Conservation (phyloP, 1,139 yeast species). For the Debaryomyces nepalensis region DNA sequence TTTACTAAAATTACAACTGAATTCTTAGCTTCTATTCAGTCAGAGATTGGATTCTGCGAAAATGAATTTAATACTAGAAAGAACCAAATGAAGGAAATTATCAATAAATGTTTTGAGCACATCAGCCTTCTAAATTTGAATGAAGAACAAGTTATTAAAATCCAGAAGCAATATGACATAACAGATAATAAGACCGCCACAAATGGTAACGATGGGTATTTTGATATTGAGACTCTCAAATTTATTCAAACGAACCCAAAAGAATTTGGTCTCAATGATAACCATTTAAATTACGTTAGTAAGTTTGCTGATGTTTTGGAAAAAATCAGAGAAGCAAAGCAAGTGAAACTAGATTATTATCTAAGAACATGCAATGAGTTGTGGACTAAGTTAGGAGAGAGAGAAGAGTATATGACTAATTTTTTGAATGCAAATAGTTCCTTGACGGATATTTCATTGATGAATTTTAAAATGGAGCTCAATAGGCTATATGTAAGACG, state of each 20-base stretch:
- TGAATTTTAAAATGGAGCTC: slow-evolving; percentile 56
- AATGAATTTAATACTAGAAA: slow-evolving; percentile 32
- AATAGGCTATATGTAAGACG: slow-evolving; percentile 63
- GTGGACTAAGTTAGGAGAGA: slow-evolving; percentile 57
- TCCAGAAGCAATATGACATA: slow-evolving; percentile 36
- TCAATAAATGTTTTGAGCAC: slow-evolving; percentile 32
- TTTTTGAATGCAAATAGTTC: slow-evolving; percentile 44
- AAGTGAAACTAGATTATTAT: slow-evolving; percentile 38
- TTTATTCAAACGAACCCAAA: slow-evolving; percentile 43
- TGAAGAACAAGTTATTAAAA: slow-evolving; percentile 38
- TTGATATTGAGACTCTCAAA: slow-evolving; percentile 43
- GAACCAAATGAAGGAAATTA: slow-evolving; percentile 27
- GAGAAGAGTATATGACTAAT: slow-evolving; percentile 35
- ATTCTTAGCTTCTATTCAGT: slow-evolving; percentile 27
- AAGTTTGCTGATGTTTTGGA: slow-evolving; percentile 34
- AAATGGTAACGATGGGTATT: slow-evolving; percentile 26
- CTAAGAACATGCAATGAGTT: slow-evolving; percentile 44
- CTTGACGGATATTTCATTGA: slow-evolving; percentile 42
- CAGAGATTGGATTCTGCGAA: slow-evolving; percentile 33
- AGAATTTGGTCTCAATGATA: slow-evolving; percentile 45
- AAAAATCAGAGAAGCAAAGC: slow-evolving; percentile 36
- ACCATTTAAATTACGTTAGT: slow-evolving; percentile 38
- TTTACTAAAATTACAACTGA: slow-evolving; percentile 45
- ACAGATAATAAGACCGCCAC: slow-evolving; percentile 14
- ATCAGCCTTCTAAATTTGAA: slow-evolving; percentile 35